Base-by-base conservation (phyloP, 1,284 basidiomycete species). In the Tausonia pullulans region DNA sequence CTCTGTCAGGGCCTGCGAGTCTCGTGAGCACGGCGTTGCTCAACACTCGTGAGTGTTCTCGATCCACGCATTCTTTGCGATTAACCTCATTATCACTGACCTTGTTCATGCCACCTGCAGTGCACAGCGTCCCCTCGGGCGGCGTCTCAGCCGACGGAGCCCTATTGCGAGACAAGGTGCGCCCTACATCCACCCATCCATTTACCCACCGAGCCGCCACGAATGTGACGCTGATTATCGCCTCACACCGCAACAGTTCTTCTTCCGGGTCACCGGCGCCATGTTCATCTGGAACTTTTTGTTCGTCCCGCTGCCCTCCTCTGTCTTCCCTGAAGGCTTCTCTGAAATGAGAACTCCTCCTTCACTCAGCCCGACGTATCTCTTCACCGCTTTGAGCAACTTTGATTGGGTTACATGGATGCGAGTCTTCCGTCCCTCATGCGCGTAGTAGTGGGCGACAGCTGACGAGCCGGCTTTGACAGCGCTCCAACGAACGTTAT, bases 361-460 rank as follows among this genome's bases (percentile, higher is more conserved):
- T 14, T 44, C n/a, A 13, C 4, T 1, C 54, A 62, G 61, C 11
- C 65, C 65, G n/a, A 40, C 44, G 4, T 66, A 66, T 39, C 43
- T 66, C 39, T 54, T 54, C 10, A 66, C 65, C 0, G 65, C 61
- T 1, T 46, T 62, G n/a, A 62, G 61, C 52, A 61, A 41, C n/a
- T 62, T 66, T 44, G 65, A 66, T 48, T 66, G 61, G 61, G 51
- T 63, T 8, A 63, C 65, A 9, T 66, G 65, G 65, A 66, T 66
- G 60, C 52, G 43, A 3, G 60, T 51, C 6, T 52, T 8, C 48
- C 5, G 3, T 59, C 6, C 8, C 7, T 49, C 48, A 10, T 27
- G 44, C 40, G 44, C 27, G 2, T 48, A 11, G 14, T 44, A 27
- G 27, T 27, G 27, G 27, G 27, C 27, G 27, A 27, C 27, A 27